Evolutionary conservation across 2,329 filamentous ascomycete genomes (phyloP), one percentile per base, ranked within the genome.

Genomic region (Colletotrichum falcatum): DNA sequence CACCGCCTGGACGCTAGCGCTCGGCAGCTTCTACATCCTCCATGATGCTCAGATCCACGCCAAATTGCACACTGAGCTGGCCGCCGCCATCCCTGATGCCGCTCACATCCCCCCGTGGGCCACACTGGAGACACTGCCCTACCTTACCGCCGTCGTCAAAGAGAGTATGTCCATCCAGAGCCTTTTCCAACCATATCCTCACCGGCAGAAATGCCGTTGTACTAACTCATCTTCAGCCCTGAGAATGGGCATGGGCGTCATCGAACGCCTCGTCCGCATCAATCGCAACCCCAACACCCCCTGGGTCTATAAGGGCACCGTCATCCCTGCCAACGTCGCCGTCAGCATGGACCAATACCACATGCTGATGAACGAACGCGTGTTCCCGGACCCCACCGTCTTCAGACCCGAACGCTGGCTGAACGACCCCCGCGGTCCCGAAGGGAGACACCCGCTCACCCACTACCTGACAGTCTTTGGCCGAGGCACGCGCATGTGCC

Each of bases 211-310:
- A 37, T 26, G 8, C 20, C 9, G 12, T 14, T 14, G 23, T 48
- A 6, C n/a, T 48, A 26, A 48, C 9, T 12, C 44, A 5, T 48
- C 9, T 12, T 5, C 9, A 26, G 55, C 33, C 26, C 33, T 39
- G 14, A 35, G 33, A 23, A 42, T 44, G 5, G 20, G 2, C 1
- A 33, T 49, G 33, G 35, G 35, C 14, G 71, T 74, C 78, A 0
- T 68, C 84, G 35, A 61, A 14, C 80, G 84, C 6, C 61, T 86
- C 1, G 80, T 81, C n/a, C 83, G 81, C 5, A 81, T 79, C 0
- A 78, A 82, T 0, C 74, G 74, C 42, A 76, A 49, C 74, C 20
- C n/a, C 44, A 26, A 4, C 44, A 6, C 9, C 11, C 20, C n/a
- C n/a, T 48, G 44, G 73, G 62, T 76, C 0, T 80, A 78, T 42